phyloP scores from a whole-genome alignment of 441 rosid genomes.

The Populus hybrid region DNA sequence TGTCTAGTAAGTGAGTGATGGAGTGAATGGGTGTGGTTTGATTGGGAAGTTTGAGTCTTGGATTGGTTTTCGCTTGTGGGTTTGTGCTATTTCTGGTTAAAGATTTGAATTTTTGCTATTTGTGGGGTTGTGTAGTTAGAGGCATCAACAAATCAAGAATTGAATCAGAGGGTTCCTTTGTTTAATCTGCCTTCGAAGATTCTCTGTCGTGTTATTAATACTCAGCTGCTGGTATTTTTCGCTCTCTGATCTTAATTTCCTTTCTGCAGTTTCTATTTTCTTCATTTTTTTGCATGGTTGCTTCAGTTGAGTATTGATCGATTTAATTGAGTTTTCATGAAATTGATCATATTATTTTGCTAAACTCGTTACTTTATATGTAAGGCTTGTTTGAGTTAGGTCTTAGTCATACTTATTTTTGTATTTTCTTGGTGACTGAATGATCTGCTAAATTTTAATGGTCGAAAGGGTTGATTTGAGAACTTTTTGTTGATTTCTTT shows the following conservation, averaged over 20 bases:
- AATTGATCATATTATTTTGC: background rate
- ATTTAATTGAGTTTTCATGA: background rate
- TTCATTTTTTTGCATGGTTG: conserved; percentile 7
- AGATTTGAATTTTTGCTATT: conserved; percentile 17
- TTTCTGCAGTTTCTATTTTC: background rate
- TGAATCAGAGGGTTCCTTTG: conserved; percentile 58
- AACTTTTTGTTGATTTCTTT: background rate
- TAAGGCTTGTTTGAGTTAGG: background rate
- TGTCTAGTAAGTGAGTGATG: background rate
- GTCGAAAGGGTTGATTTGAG: conserved; percentile 8
- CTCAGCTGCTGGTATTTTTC: conserved; percentile 54
- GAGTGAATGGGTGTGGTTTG: conserved; percentile 1
- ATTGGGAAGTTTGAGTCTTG: conserved; percentile 6
- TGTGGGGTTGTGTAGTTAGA: conserved; percentile 51
- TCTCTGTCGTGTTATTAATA: conserved; percentile 73
- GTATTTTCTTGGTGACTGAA: background rate
- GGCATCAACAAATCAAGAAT: conserved; percentile 85
- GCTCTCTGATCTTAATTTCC: conserved; percentile 6
- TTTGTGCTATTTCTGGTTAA: conserved; percentile 7
- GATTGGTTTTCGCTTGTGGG: background rate
- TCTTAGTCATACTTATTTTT: background rate
- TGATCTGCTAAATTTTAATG: conserved; percentile 3
- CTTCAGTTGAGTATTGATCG: background rate
- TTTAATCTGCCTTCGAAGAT: conserved; percentile 77
- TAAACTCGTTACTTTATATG: background rate